Base-by-base conservation (phyloP, 805 yeast species). In the Suhomyces emberorum region DNA sequence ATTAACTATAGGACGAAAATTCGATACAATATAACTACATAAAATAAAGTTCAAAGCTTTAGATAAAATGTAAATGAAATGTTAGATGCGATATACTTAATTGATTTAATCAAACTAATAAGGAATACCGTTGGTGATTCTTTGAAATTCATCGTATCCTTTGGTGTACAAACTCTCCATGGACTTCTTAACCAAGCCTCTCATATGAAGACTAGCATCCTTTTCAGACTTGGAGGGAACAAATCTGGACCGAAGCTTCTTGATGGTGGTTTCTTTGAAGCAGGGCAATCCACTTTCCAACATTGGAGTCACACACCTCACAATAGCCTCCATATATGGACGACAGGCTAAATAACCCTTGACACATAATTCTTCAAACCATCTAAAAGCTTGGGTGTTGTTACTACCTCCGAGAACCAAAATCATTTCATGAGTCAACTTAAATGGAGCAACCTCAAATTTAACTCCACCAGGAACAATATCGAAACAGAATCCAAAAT, bases 401-500 rank as follows among this genome's bases (percentile, higher is more conserved):
- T 77, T 71, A 12, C 79, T 74, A 0, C 98, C 98, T n/a, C 98
- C 98, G 82, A 93, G 79, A 1, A 93, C 97, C 56, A 79, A 76
- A 4, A 93, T 84, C 98, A 95, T 93, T 55, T 93, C 99, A 50
- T 83, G 85, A 3, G 98, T 93, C 46, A 93, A 74, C 57, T 93
- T 93, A 71, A 93, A 93, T 9, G 98, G 98, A 1, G 95, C 96
- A n/a, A 88, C 95, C 53, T 93, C 99, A 57, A 93, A 95, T 53
- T 82, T 87, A 32, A 93, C 97, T 23, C 98, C 98, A 47, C 99
- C 99, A 7, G 99, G 99, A 22, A 87, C 97, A 59, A 93, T 93
- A 65, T 93, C 99, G 58, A 93, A 95, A 52, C 96, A 89, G 73
- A 93, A 93, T 3, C 99, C 99, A 66, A 93, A 93, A 65, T 93